Base-by-base conservation (phyloP, 2,329 filamentous ascomycete genomes). In the Phoma herbarum region DNA sequence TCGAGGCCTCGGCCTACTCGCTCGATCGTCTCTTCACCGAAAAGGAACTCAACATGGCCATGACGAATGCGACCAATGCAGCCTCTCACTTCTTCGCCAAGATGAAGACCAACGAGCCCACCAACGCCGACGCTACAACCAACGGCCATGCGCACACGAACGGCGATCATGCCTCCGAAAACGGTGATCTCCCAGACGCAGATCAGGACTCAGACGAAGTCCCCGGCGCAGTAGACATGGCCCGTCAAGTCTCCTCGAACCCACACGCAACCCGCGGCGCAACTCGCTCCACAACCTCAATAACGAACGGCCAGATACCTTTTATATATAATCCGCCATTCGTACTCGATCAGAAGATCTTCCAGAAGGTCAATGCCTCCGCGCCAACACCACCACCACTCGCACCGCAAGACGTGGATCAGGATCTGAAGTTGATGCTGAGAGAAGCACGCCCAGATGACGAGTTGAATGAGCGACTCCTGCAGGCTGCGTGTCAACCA, bases 11-110 rank as follows among this genome's bases (percentile, higher is more conserved):
- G 1, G 79, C 83, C 4, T 88, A 87, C 75, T 87, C 85, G 8
- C 82, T 89, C 56, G 83, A 88, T 55, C 82, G 83, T n/a, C 79
- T 89, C 16, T 89, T 89, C 70, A 89, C 86, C 3, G 86, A 89
- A 61, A 89, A 88, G 77, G 87, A 89, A 73, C 81, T 89, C 52
- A 83, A 83, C 50, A 79, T 86, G 72, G 84, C 86, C 54, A 86
- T 85, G 60, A 87, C 87, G 65, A 82, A 83, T 44, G 87, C 87
- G 3, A 84, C 86, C 49, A 79, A 84, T 28, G 86, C 86, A 5
- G 84, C 87, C 0, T 81, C 84, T 37, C 75, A 82, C 60, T 82
- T 83, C 75, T 87, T 89, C 73, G 81, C 85, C 54, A 84, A 85
- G 55, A 84, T 84, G 68, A 75, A 77, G 68, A 72, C 73, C 37